These are phyloP conservation scores for Monosporascus sp. DNA, from an alignment of 2,329 filamentous ascomycete species.

Conservation along the genomic window DNA sequence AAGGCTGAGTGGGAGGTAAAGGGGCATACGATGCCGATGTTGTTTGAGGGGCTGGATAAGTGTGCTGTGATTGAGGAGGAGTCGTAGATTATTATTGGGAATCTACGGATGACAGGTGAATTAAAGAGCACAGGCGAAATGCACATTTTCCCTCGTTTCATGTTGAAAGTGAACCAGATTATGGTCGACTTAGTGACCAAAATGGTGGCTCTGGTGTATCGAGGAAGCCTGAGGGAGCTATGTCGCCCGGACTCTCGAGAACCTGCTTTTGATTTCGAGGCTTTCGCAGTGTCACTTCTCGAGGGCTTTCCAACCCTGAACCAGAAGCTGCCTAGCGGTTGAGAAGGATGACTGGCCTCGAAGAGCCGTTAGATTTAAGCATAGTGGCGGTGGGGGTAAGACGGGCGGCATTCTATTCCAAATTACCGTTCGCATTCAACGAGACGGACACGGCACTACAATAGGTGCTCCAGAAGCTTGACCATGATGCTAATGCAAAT, in stretches of 20 bases:
- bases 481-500: constrained; percentile 4
- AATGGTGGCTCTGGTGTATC: no score
- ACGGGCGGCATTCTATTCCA: not conserved
- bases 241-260: not conserved
- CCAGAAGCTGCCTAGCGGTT: constrained; percentile 1
- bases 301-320: constrained; percentile 3
- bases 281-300: not conserved
- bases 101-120: no score
- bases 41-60: no score
- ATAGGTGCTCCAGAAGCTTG: not conserved
- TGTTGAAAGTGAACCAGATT: not conserved
- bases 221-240: not conserved
- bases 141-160: not conserved
- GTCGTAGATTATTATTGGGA: no score
- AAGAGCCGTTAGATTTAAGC: not conserved
- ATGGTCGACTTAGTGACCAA: no score
- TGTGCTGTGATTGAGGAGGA: no score
- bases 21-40: no score
- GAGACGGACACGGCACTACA: constrained; percentile 3
- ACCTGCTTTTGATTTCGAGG: not conserved
- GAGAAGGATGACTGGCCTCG: not conserved
- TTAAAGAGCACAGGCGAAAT: no score
- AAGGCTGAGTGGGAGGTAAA: not conserved
- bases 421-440: not conserved
- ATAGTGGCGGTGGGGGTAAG: not conserved